A percentile compares a stretch with the other conserved stretches of the same genome.
phyloP scores from a whole-genome alignment of 1,139 yeast species.

The Barnettozyma hawaiiensis region DNA sequence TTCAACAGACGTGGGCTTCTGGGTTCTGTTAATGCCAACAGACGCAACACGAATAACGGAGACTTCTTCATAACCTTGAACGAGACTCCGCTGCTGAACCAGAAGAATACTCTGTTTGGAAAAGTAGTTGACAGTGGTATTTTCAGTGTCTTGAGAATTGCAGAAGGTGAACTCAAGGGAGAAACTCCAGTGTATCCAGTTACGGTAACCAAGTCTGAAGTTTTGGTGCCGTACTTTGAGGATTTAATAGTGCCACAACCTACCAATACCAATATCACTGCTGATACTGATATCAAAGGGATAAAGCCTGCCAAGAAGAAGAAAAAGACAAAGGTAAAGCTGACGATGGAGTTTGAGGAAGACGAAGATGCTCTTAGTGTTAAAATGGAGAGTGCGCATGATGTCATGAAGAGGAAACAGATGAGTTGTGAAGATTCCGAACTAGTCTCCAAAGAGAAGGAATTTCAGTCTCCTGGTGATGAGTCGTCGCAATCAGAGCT shows the following conservation, averaged over 20 bases:
- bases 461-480: neutral
- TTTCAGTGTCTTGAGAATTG: constrained; percentile 47
- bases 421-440: neutral
- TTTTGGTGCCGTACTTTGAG: constrained; percentile 46
- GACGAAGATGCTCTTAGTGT: constrained; percentile 27
- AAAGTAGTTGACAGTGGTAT: constrained; percentile 55
- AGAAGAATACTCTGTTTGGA: constrained; percentile 54
- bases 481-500: neutral
- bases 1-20: constrained; percentile 52
- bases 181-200: constrained; percentile 50
- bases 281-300: neutral
- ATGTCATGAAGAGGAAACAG: constrained; percentile 24
- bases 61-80: constrained; percentile 51
- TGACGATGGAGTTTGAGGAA: constrained; percentile 27
- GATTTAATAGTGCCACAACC: no score
- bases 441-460: neutral
- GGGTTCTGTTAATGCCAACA: constrained; percentile 39
- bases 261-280: no score
- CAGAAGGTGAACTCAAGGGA: constrained; percentile 44
- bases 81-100: constrained; percentile 41
- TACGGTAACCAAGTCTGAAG: constrained; percentile 35
- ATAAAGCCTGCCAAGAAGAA: constrained; percentile 14
- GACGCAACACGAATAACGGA: constrained; percentile 33
- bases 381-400: constrained; percentile 49
- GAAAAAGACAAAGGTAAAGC: constrained; percentile 24